phyloP scores from a whole-genome alignment of 2,329 filamentous ascomycete species.

The Orbilia quercus region DNA sequence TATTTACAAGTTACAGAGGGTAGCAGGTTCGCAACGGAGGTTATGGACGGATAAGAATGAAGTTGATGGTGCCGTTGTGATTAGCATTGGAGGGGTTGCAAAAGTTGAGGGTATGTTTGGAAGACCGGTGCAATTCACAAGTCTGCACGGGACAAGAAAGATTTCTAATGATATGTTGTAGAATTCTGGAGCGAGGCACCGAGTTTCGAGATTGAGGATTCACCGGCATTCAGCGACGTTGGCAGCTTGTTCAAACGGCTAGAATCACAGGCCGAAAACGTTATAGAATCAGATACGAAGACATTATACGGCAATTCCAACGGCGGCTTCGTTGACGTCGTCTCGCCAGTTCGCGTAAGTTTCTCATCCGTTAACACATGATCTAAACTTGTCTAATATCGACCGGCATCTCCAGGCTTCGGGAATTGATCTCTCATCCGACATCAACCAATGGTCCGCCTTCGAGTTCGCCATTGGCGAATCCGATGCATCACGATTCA shows the following conservation, averaged over 20 bases:
- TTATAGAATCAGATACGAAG: slow-evolving; percentile 35
- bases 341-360: slow-evolving; percentile 47
- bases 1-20: slow-evolving; percentile 48
- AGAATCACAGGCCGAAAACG: slow-evolving; percentile 41
- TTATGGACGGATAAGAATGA: slow-evolving; percentile 45
- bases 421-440: slow-evolving; percentile 34
- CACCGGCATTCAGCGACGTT: slow-evolving; percentile 33
- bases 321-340: slow-evolving; percentile 43
- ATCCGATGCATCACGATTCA: slow-evolving; percentile 46
- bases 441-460: slow-evolving; percentile 41
- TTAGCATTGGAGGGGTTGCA: slow-evolving; percentile 45
- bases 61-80: slow-evolving; percentile 36
- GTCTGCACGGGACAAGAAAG: not conserved
- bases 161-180: slow-evolving; percentile 17
- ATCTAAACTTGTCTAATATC: not conserved
- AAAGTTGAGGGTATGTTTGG: slow-evolving; percentile 26
- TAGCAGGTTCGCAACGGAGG: slow-evolving; percentile 32
- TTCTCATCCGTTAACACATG: not conserved
- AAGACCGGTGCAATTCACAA: not conserved
- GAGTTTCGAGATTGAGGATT: slow-evolving; percentile 39
- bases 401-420: slow-evolving; percentile 7
- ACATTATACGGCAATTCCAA: slow-evolving; percentile 50
- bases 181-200: slow-evolving; percentile 36
- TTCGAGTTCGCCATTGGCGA: slow-evolving; percentile 50
- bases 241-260: slow-evolving; percentile 36